Evolutionary conservation across 176 grass and related monocot genomes (phyloP).

Genomic region (Carex kokanica): DNA sequence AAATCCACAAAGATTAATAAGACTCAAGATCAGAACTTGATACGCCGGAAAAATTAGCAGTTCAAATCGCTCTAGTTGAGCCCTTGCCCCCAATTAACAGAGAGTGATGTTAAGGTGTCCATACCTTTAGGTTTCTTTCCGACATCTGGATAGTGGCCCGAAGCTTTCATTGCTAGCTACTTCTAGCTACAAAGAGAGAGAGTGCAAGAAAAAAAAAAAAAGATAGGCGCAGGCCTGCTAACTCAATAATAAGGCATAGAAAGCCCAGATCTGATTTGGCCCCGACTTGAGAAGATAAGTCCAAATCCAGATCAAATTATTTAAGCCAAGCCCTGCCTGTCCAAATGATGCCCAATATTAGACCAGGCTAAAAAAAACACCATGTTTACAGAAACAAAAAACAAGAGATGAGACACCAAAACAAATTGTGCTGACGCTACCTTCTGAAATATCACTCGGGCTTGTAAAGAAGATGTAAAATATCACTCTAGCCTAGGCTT

Average conservation of each 20-base stretch:
- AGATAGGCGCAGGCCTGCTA: neutral
- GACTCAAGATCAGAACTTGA: neutral
- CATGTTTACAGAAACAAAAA: too few species aligned
- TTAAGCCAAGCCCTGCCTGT: neutral
- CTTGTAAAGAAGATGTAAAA: too few species aligned
- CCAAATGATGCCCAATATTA: neutral
- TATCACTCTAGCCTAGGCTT: too few species aligned
- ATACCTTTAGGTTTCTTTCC: constrained; percentile 80
- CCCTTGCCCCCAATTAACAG: neutral
- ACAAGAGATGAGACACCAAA: too few species aligned
- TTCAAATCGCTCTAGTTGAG: neutral
- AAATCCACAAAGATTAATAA: constrained; percentile 5
- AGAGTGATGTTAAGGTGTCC: neutral
- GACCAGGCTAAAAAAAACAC: neutral
- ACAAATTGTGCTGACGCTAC: too few species aligned
- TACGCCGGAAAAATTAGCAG: neutral
- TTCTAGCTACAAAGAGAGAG: neutral
- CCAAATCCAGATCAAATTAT: neutral
- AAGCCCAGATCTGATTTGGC: neutral
- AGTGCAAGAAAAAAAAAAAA: neutral
- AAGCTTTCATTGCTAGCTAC: constrained; percentile 52
- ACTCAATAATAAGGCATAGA: neutral
- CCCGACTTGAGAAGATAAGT: neutral
- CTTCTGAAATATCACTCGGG: too few species aligned
- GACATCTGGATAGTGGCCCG: constrained; percentile 59